A percentile compares a stretch with the other conserved stretches of the same genome.
Conservation (phyloP, 2,329 filamentous ascomycete genomes). For the Pseudonectria foliicola region DNA sequence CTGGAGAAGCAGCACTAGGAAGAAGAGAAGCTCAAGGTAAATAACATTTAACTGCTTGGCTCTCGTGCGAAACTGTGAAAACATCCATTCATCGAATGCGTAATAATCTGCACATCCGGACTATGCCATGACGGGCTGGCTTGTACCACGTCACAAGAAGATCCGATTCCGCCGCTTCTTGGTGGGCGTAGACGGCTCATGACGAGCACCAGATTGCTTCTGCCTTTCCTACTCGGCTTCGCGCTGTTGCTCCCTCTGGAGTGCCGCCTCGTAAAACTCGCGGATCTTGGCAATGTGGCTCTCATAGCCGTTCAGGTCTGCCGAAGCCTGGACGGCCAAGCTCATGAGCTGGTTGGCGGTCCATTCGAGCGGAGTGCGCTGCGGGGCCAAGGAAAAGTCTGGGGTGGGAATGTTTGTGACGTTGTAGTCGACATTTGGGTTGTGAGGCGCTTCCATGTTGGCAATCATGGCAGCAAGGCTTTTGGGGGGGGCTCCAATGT, state of each 20-base stretch:
- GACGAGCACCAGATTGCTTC: conserved; percentile 2
- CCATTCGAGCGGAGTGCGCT: conserved; percentile 16
- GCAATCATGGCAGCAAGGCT: conserved; percentile 21
- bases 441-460: conserved; percentile 21
- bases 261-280: conserved; percentile 12
- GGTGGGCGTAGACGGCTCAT: conserved; percentile 1
- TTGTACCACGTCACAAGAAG: not conserved
- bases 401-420: conserved; percentile 11
- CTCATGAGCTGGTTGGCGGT: conserved; percentile 15
- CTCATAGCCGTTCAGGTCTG: conserved; percentile 19
- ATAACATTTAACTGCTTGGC: conserved; percentile 24
- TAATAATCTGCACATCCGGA: not conserved
- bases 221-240: conserved; percentile 12
- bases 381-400: conserved; percentile 7
- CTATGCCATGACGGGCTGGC: not conserved
- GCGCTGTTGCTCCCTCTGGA: conserved; percentile 16
- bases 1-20: conserved; percentile 10
- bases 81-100: not conserved
- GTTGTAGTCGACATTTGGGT: conserved; percentile 2
- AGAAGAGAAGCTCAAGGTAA: conserved; percentile 14
- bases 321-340: conserved; percentile 11
- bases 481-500: conserved; percentile 5
- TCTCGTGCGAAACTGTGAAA: conserved; percentile 3
- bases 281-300: conserved; percentile 10
- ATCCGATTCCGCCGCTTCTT: not conserved